Base-by-base conservation (phyloP, 257 asterid genomes). In the Nicotiana otophora region DNA sequence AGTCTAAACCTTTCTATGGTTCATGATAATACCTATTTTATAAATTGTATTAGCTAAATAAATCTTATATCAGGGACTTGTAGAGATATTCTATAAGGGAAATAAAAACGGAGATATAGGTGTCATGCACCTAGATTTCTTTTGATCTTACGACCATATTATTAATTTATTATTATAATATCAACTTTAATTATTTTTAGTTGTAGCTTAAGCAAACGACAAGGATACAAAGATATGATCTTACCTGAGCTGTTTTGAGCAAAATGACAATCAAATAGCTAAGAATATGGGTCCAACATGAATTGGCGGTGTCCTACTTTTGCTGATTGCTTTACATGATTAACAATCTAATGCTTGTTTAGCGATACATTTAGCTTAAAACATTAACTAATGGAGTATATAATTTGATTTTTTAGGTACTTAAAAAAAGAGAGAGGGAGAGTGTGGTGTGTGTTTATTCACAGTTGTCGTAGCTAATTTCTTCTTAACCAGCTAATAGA, bases 261-360 rank as follows among this genome's bases (percentile, higher is more conserved):
- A 42, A 77, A 62, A 68, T 51, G 77, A 39, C 68, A 78, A 26
- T 48, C 80, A 74, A 74, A 74, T 48, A 74, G 80, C 62, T 74
- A 74, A 48, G 39, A 23, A 9, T 42, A 42, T 74, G 80, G 80
- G 80, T 23, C 62, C 80, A 46, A 48, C 4, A 74, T 48, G 80
- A 74, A 48, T 33, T 72, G 79, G 63, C 19, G 23, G 2, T 65
- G 1, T 33, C 55, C 58, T 36, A 62, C 7, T 51, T 48, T 28
- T 34, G 34, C 1, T 64, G 23, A 30, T 20, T 31, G 51, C 54
- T 53, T 58, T 12, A 33, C 17, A 69, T 20, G 36, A 72, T 20
- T 72, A 20, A 46, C 36, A 70, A 39, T 42, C 31, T 4, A 36
- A 46, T 12, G 60, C 14, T 72, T 23, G 20, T 72, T 72, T 46